Percentiles rank a stretch among this genome's conserved stretches.
Evolutionary conservation across 2,329 filamentous ascomycete species (phyloP).

Genomic region (Saccharata proteae): DNA sequence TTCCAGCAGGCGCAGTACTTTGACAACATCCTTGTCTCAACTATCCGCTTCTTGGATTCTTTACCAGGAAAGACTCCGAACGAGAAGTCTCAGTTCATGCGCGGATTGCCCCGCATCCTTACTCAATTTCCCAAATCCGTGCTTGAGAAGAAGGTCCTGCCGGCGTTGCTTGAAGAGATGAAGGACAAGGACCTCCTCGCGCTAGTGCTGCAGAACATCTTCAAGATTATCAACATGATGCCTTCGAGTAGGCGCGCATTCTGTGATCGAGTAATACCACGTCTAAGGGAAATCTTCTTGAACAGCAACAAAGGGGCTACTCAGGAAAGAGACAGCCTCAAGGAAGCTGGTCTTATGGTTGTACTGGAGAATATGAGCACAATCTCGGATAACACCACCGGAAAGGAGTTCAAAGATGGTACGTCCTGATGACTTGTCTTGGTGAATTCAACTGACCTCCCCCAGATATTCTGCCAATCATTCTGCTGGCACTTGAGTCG

Average conservation of each 20-base stretch:
- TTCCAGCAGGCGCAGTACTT: slow-evolving; percentile 96
- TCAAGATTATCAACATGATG: slow-evolving; percentile 73
- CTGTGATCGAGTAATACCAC: slow-evolving; percentile 74
- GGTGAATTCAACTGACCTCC: slow-evolving; percentile 1
- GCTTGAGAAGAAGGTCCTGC: slow-evolving; percentile 86
- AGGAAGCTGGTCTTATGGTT: slow-evolving; percentile 85
- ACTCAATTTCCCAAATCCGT: slow-evolving; percentile 89
- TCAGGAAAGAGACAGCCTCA: slow-evolving; percentile 63
- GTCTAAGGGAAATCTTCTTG: slow-evolving; percentile 72
- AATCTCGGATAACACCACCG: slow-evolving; percentile 69
- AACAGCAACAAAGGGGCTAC: slow-evolving; percentile 32
- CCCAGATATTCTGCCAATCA: slow-evolving; percentile 73
- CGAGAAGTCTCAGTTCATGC: slow-evolving; percentile 86
- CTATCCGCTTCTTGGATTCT: slow-evolving; percentile 85
- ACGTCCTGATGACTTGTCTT: slow-evolving; percentile 18
- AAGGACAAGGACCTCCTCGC: slow-evolving; percentile 84
- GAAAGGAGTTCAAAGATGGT: slow-evolving; percentile 93
- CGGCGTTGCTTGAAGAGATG: slow-evolving; percentile 78
- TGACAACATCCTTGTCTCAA: slow-evolving; percentile 91
- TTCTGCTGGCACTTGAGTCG: slow-evolving; percentile 74
- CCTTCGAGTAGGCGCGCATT: slow-evolving; percentile 69
- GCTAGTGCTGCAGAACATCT: slow-evolving; percentile 78
- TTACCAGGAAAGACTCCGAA: slow-evolving; percentile 83
- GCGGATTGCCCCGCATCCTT: slow-evolving; percentile 74
- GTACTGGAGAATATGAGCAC: slow-evolving; percentile 70